phyloP scores from a whole-genome alignment of 1,284 basidiomycete genomes.

The Tilletia caries region DNA sequence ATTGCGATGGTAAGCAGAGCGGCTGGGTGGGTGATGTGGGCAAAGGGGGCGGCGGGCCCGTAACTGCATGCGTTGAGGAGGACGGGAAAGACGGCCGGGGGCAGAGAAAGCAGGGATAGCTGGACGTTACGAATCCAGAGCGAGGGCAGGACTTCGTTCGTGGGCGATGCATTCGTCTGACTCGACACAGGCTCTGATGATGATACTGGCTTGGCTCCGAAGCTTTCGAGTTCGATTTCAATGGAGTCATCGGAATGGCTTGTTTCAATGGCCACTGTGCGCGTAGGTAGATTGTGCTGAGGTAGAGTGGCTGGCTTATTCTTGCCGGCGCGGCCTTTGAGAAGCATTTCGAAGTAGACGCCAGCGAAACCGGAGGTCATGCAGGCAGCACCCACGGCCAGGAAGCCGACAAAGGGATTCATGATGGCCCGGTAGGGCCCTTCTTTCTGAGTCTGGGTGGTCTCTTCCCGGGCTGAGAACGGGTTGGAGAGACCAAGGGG shows the following conservation, averaged over 20 bases:
- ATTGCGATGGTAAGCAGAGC: slow-evolving; percentile 69
- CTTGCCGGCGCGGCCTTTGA: slow-evolving; percentile 63
- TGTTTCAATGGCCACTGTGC: slow-evolving; percentile 60
- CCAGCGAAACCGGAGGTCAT: slow-evolving; percentile 96
- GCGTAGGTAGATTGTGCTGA: slow-evolving; percentile 56
- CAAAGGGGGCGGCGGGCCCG: slow-evolving; percentile 39
- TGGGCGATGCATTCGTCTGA: too few species aligned
- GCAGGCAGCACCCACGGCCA: slow-evolving; percentile 83
- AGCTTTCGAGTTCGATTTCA: neutral
- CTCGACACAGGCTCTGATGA: neutral
- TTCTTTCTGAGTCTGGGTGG: slow-evolving; percentile 3
- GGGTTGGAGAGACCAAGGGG: slow-evolving; percentile 31
- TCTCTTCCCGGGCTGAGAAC: neutral
- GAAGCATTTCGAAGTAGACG: slow-evolving; percentile 96
- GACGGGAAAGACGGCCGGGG: slow-evolving; percentile 82
- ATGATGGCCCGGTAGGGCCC: slow-evolving; percentile 58
- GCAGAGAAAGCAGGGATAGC: slow-evolving; percentile 84
- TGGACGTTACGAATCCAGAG: slow-evolving; percentile 97
- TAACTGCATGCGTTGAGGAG: slow-evolving; percentile 59
- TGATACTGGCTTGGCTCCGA: neutral
- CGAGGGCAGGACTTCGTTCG: slow-evolving; percentile 18
- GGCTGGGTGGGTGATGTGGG: slow-evolving; percentile 56
- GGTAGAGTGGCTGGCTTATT: neutral
- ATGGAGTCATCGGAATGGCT: too few species aligned
- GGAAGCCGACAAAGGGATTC: slow-evolving; percentile 76